Percentiles rank a stretch among this genome's conserved stretches.
Conservation (phyloP, 495 filamentous ascomycete species). For the Daldinia bambusicola region DNA sequence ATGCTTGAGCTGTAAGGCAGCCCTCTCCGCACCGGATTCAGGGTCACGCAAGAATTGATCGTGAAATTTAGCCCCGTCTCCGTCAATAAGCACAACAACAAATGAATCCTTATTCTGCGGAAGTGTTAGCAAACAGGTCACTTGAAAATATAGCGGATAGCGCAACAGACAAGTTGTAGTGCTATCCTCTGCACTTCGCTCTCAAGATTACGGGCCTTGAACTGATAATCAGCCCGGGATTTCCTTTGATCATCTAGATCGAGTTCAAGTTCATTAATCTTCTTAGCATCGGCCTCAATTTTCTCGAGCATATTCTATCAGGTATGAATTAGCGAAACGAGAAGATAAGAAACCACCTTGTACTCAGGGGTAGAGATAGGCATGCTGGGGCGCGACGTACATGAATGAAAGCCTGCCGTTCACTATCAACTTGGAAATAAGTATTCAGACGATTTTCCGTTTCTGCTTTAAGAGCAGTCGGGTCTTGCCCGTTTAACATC, state of each 20-base stretch:
- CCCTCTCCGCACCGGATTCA: slow-evolving; percentile 43
- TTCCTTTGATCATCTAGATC: slow-evolving; percentile 48
- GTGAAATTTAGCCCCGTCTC: slow-evolving; percentile 50
- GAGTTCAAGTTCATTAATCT: slow-evolving; percentile 45
- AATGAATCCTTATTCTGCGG: slow-evolving; percentile 44
- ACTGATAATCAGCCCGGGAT: slow-evolving; percentile 42
- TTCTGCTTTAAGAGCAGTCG: slow-evolving; percentile 29
- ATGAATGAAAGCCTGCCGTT: slow-evolving; percentile 42
- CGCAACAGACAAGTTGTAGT: slow-evolving; percentile 44
- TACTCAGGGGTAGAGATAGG: neutral
- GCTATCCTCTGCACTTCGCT: slow-evolving; percentile 33
- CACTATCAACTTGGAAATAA: slow-evolving; percentile 42
- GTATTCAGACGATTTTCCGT: slow-evolving; percentile 32
- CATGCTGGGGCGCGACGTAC: slow-evolving; percentile 15
- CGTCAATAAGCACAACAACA: slow-evolving; percentile 50
- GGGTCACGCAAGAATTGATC: slow-evolving; percentile 47
- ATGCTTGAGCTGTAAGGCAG: slow-evolving; percentile 47
- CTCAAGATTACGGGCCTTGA: slow-evolving; percentile 36
- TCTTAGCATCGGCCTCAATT: slow-evolving; percentile 34
- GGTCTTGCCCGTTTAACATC: slow-evolving; percentile 39
- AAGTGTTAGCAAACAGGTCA: slow-evolving; percentile 21
- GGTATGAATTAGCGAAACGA: slow-evolving; percentile 17
- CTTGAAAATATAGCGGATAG: neutral
- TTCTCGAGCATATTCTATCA: slow-evolving; percentile 39
- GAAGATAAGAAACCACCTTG: neutral